Conservation (phyloP, 169 alveolate species). For the Toxoplasma gondii region DNA sequence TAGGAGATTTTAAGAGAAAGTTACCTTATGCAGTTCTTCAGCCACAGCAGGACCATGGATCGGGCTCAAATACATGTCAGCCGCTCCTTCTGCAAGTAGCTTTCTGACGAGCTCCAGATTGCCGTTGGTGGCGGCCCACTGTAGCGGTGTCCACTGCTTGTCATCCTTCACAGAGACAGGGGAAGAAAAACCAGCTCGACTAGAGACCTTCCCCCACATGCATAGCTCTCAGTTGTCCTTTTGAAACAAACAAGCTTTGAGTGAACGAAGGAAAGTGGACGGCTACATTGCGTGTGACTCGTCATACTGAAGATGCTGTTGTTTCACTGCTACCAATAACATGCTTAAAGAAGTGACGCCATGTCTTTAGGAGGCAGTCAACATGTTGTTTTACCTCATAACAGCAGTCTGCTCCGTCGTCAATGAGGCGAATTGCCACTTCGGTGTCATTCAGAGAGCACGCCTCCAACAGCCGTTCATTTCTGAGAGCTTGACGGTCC, state of each 20-base stretch:
- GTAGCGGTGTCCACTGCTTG: slow-evolving; percentile 53
- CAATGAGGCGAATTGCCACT: slow-evolving; percentile 10
- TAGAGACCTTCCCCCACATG: too few relatives aligned
- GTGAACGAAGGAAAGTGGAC: too few relatives aligned
- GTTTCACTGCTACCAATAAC: too few relatives aligned
- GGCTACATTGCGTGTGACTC: too few relatives aligned
- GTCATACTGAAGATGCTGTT: too few relatives aligned
- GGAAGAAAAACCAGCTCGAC: background rate
- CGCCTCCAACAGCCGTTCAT: slow-evolving; percentile 46
- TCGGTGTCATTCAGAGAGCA: slow-evolving; percentile 51
- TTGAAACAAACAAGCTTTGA: too few relatives aligned
- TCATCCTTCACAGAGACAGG: slow-evolving; percentile 35
- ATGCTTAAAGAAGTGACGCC: too few relatives aligned
- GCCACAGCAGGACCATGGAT: background rate
- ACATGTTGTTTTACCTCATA: background rate
- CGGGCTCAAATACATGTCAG: background rate
- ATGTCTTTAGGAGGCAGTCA: too few relatives aligned
- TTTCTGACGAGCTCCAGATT: slow-evolving; percentile 14
- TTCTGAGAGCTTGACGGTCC: slow-evolving; percentile 10
- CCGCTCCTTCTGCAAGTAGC: slow-evolving; percentile 50
- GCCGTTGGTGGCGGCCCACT: slow-evolving; percentile 52
- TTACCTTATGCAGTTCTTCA: background rate
- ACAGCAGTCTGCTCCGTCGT: slow-evolving; percentile 46
- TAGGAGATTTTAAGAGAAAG: too few relatives aligned
- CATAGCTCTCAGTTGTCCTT: too few relatives aligned